Base-by-base conservation (phyloP, 176 grass and related monocot genomes). In the Phragmites australis region DNA sequence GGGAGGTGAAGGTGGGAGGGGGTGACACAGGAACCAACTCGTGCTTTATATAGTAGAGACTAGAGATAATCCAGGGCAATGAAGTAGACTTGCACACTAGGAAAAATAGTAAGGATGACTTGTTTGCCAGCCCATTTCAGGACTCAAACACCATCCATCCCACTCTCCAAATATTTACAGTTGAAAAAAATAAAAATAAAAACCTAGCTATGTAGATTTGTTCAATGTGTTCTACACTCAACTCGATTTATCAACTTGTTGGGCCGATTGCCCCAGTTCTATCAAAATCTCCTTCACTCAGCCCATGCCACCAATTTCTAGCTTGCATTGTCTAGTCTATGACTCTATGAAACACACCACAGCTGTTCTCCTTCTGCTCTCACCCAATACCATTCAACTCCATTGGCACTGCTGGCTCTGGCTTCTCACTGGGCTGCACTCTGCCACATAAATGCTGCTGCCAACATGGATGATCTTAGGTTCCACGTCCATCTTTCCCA, bases 61-160 rank as follows among this genome's bases (percentile, higher is more conserved):
- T n/a, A n/a, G n/a, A n/a, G n/a, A n/a, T n/a, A 73, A 81, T 74
- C 12, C 10, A 26, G 25, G 40, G 18, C 57, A 34, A 53, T 47
- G 26, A 80, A 73, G 29, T 13, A 80, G 6, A 34, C 12, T 65
- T 15, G 9, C 7, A n/a, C 26, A 47, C 21, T 46, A 29, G n/a
- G 25, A 48, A 68, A 65, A 68, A n/a, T 21, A 44, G 9, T 16
- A 0, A 59, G 25, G 25, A 29, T 27, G 56, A 65, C 19, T 29
- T 80, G 12, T 41, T 44, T 75, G 26, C 25, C 39, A 82, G 53
- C 43, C n/a, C 14, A 19, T 86, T 76, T 19, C 29, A 82, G 14
- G 9, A 82, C 21, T 75, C 64, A 67, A 67, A 60, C 44, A 63
- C 5, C 13, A 43, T 16, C 31, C 23, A 47, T 17, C 23, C n/a